phyloP scores from a whole-genome alignment of 2,329 filamentous ascomycete genomes.

The Fusarium chlamydosporum region DNA sequence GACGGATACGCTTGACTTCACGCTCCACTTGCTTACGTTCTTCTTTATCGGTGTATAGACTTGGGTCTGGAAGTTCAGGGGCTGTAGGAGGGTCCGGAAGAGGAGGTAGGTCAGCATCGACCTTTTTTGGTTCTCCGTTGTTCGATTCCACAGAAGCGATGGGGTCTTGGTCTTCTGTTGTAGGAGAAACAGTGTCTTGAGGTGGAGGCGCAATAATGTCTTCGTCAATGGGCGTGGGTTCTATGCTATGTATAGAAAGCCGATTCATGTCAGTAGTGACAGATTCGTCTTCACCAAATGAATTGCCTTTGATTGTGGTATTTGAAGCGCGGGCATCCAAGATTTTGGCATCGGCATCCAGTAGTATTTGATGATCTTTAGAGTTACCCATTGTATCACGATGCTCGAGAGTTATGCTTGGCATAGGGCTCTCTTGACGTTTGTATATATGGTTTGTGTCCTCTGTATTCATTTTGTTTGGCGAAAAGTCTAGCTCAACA shows the following conservation, averaged over 20 bases:
- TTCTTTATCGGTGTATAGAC: constrained; percentile 73
- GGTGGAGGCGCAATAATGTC: constrained; percentile 1
- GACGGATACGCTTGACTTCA: constrained; percentile 73
- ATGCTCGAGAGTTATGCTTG: constrained; percentile 43
- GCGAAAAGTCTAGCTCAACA: constrained; percentile 17
- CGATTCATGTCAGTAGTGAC: constrained; percentile 33
- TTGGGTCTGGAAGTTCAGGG: constrained; percentile 65
- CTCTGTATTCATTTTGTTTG: constrained; percentile 3
- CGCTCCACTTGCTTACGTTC: constrained; percentile 77
- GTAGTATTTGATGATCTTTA: constrained; percentile 33
- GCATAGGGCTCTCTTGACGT: constrained; percentile 24
- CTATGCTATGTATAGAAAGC: constrained; percentile 55
- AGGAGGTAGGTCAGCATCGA: constrained; percentile 44
- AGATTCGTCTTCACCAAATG: constrained; percentile 7
- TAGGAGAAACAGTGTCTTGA: not conserved
- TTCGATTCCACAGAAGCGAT: constrained; percentile 3
- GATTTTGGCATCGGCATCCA: constrained; percentile 21
- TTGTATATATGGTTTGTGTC: constrained; percentile 11
- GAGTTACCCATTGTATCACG: constrained; percentile 38
- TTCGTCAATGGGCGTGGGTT: constrained; percentile 58
- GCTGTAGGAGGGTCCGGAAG: constrained; percentile 66
- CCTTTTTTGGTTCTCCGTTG: constrained; percentile 4
- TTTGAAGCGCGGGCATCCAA: constrained; percentile 2
- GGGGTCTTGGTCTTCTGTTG: constrained; percentile 4
- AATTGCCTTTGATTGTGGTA: constrained; percentile 1